Evolutionary conservation across 208 protist genomes (phyloP), one percentile per base, ranked within the genome.

Genomic region (Leishmania turanica): DNA sequence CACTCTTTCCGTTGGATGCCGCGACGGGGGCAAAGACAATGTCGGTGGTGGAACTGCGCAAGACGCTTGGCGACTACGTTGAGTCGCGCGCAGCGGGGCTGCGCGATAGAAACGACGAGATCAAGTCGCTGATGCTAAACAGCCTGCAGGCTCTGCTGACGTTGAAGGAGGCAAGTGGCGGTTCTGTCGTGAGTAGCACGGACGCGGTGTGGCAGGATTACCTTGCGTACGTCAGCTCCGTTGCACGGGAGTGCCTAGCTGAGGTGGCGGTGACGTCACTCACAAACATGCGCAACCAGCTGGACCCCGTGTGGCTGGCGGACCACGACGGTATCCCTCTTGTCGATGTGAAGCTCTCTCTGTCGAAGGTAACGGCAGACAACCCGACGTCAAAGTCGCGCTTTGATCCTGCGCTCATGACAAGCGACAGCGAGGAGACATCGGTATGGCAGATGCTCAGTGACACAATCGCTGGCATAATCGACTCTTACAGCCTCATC

Each of bases 321-420:
- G 90, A 97, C 62, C 90, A 97, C 81, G 95, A 98, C 80, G 95
- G 95, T 69, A 95, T 96, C 37, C 93, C 97, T 19, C 89, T 99
- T 40, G 78, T 99, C 0, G 97, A 99, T 60, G 90, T 98, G 54
- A 97, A 98, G 89, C 88, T 99, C 47, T 87, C 85, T 77, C 89
- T 99, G 15, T 88, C 90, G 42, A 97, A 95, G 88, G 78, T 83
- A 21, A 89, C 88, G 13, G 75, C 81, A 11, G 86, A 90, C n/a
- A 68, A 82, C 27, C 87, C 84, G 15, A 88, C 79, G n/a, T 60
- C 75, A 9, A 87, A 84, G 81, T 96, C 94, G 31, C 84, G 89
- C 53, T 98, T 95, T 84, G 95, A 96, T 9, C 96, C 96, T 15
- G 80, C 89, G 53, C 87, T 95, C 27, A 78, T 66, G 70, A 31